Base-by-base conservation (phyloP, 345 rosid species). In the Moricandia arvensis region DNA sequence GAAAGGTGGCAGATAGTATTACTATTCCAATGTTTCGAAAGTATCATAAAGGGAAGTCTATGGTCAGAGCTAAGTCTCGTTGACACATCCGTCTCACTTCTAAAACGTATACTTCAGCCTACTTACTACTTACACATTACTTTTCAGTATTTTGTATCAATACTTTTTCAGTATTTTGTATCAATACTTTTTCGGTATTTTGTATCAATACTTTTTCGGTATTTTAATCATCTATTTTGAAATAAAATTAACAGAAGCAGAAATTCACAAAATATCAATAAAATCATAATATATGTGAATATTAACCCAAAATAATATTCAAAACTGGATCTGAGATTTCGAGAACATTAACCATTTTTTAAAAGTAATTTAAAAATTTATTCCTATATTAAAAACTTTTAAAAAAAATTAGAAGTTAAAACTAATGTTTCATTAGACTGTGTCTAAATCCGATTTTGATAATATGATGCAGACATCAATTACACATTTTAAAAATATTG, bases 51-150 rank as follows among this genome's bases (percentile, higher is more conserved):
- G 51, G 57, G 17, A 45, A 71, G 76, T 26, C 63, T 66, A 33
- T 26, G 63, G 77, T 66, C 77, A 71, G 66, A 71, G 60, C 60
- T 55, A 26, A 10, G 57, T 65, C 76, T 27, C 76, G 65, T 78
- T 49, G 76, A 58, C 73, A 49, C 63, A 66, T 72, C 72, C 45
- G 68, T 17, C 68, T 71, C 76, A 58, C 76, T 71, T 43, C 43
- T 29, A 12, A 21, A 43, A 70, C 66, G 53, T 64, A 63, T 64
- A 35, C 18, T 15, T 41, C 57, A 37, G 29, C 66, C 66, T 62
- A 38, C 60, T 24, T 45, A n/a, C 53, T 45, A n/a, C 41, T 17
- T 41, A 13, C 37, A 17, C 35, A 18, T 55, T 24, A 33, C 66
- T 63, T 45, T 74, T 11, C 18, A 7, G 54, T 4, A 30, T 27